Conservation (phyloP, 1,284 basidiomycete species). For the Paramarasmius palmivorus region DNA sequence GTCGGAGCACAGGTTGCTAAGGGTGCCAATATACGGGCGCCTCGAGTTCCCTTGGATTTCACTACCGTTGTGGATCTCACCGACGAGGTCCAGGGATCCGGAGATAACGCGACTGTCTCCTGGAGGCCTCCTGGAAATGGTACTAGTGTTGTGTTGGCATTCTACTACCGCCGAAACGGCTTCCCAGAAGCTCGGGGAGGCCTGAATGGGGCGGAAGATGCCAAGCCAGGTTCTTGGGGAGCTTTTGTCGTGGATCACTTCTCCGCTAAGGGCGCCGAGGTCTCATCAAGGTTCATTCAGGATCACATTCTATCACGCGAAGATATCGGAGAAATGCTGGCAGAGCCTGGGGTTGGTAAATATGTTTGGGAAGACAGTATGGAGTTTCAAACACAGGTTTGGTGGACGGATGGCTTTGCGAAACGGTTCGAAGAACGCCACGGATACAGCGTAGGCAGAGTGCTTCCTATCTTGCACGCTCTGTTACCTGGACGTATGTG, state of each 20-base stretch:
- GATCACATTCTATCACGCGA: slow-evolving; percentile 15
- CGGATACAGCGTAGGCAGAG: slow-evolving; percentile 17
- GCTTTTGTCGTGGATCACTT: slow-evolving; percentile 20
- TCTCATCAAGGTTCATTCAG: slow-evolving; percentile 18
- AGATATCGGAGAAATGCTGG: slow-evolving; percentile 14
- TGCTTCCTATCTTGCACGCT: slow-evolving; percentile 10
- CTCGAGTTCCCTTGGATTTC: slow-evolving; percentile 17
- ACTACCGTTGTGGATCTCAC: slow-evolving; percentile 18
- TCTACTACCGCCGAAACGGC: slow-evolving; percentile 19
- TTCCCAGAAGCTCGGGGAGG: slow-evolving; percentile 17
- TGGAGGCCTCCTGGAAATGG: slow-evolving; percentile 13
- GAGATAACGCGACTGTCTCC: slow-evolving; percentile 4
- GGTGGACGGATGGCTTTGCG: slow-evolving; percentile 18
- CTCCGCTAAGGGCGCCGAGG: slow-evolving; percentile 17
- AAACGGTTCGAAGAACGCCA: slow-evolving; percentile 18
- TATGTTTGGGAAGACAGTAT: slow-evolving; percentile 22
- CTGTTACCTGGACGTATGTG: background rate
- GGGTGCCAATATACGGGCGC: slow-evolving; percentile 10
- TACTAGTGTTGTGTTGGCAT: slow-evolving; percentile 17
- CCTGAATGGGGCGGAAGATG: slow-evolving; percentile 13
- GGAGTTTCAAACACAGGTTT: slow-evolving; percentile 19
- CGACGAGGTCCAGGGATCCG: slow-evolving; percentile 10
- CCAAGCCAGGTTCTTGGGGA: slow-evolving; percentile 19
- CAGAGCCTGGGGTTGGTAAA: slow-evolving; percentile 17
- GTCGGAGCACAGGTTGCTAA: slow-evolving; percentile 15